Percentiles rank a stretch among this genome's conserved stretches.
Evolutionary conservation across 192 early-diverging fungal genomes (phyloP).

Genomic region (Backusella tuberculispora): DNA sequence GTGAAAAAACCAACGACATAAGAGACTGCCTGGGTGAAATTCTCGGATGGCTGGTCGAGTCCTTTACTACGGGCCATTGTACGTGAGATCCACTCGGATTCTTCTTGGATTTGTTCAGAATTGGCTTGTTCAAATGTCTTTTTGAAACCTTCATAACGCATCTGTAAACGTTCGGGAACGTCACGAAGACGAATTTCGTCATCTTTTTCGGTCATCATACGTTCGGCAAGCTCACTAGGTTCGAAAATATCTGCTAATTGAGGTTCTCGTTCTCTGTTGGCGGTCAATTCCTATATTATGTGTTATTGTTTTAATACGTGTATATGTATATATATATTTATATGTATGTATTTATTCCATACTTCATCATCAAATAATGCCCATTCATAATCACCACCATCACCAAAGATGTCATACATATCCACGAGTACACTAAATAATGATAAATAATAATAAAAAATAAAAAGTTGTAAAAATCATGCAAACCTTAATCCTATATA

Average conservation of each 20-base stretch:
- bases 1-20: constrained; percentile 73
- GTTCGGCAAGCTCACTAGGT: constrained; percentile 83
- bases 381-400: constrained; percentile 87
- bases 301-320: not conserved
- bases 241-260: constrained; percentile 74
- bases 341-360: not conserved
- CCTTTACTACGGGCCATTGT: constrained; percentile 27
- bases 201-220: constrained; percentile 92
- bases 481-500: not conserved
- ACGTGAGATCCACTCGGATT: constrained; percentile 61
- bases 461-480: not conserved
- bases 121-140: constrained; percentile 44
- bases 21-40: constrained; percentile 24
- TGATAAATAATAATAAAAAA: not conserved
- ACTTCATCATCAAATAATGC: constrained; percentile 59
- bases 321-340: not conserved
- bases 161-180: constrained; percentile 92
- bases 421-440: constrained; percentile 66
- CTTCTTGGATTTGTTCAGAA: constrained; percentile 67
- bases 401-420: constrained; percentile 91
- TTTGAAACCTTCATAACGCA: constrained; percentile 57
- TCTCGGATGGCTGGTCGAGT: constrained; percentile 27
- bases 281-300: not conserved
- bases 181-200: constrained; percentile 87
- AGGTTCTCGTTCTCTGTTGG: constrained; percentile 48